Base-by-base conservation (phyloP, 495 filamentous ascomycete species). In the Xylaria venustula region DNA sequence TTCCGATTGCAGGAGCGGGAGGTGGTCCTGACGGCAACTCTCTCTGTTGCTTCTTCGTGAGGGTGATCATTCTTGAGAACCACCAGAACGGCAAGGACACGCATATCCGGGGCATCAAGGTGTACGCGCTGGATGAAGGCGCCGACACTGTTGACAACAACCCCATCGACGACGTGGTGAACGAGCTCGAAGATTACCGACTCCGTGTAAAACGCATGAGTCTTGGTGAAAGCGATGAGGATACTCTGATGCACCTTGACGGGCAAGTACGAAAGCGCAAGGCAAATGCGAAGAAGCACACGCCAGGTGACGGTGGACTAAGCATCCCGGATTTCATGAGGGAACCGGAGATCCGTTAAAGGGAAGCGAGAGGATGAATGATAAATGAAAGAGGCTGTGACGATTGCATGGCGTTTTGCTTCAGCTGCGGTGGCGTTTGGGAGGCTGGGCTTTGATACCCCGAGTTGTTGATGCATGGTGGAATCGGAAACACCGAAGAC, bases 1-100 rank as follows among this genome's bases (percentile, higher is more conserved):
- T 97, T 0, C 84, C 87, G 12, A 81, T 97, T 40, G 80, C 83
- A 14, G 87, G 87, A 25, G 90, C 91, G 2, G 79, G 77, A n/a
- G 79, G 80, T n/a, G 81, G 82, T 1, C 67, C 70, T 0, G 82
- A 85, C 25, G 87, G 85, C 0, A 86, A 86, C 71, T 89, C 91
- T 7, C 83, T 97, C 28, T 85, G 90, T 61, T 90, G 88, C 36
- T 95, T 89, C 77, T 83, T 98, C 45, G 80, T 97, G 12, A 92
- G 97, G 72, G 86, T 98, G 52, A 84, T 85, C 51, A 83, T 98
- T 63, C 82, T 91, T 58, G 95, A 97, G 77, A 98, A 98, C 66
- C 94, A 98, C 75, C 94, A 98, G 79, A 98, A 98, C 73, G 94
- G 94, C 56, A 98, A 98, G 71, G 94, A 98, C 72, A 98, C 94